These are phyloP conservation scores for Microdochium bolleyi DNA, from an alignment of 2,329 filamentous ascomycete genomes.

Conservation along the genomic window DNA sequence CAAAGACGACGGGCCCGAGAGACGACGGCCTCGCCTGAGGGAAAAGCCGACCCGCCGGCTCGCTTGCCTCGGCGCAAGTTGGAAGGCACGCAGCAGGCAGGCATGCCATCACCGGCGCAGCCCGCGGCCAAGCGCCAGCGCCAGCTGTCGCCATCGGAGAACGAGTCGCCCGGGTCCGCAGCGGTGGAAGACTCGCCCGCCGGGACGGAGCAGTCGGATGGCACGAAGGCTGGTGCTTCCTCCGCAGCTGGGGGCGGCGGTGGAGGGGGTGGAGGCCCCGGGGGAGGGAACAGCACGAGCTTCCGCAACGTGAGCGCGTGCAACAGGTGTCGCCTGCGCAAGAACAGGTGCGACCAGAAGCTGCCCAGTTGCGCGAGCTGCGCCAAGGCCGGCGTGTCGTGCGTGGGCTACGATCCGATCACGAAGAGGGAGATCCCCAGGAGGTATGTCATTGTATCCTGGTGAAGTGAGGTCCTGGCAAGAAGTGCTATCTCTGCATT, in stretches of 20 bases:
- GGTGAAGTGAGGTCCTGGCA: neutral
- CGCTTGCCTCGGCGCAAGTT: too few relatives aligned
- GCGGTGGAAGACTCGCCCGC: conserved; percentile 23
- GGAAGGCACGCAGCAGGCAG: conserved; percentile 1
- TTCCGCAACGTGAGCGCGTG: conserved; percentile 91
- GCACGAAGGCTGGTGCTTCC: conserved; percentile 1
- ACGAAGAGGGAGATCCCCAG: conserved; percentile 92
- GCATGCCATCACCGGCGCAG: conserved; percentile 20
- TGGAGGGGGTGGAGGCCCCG: conserved; percentile 24
- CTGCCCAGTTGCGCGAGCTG: conserved; percentile 86
- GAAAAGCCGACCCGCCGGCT: too few relatives aligned
- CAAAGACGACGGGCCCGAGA: too few relatives aligned
- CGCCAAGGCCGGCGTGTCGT: conserved; percentile 85
- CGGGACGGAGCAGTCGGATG: conserved; percentile 18
- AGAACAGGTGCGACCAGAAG: conserved; percentile 92
- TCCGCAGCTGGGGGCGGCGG: neutral
- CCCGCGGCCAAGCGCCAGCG: conserved; percentile 51
- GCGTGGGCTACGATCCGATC: conserved; percentile 93
- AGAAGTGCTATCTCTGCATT: too few relatives aligned
- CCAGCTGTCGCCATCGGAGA: conserved; percentile 36
- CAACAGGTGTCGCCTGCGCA: conserved; percentile 83
- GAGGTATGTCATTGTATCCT: conserved; percentile 51
- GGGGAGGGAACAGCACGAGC: conserved; percentile 51
- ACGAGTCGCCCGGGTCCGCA: conserved; percentile 31
- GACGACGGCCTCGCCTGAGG: too few relatives aligned